Evolutionary conservation across 495 filamentous ascomycete genomes (phyloP), one percentile per base, ranked within the genome.

Genomic region (Cercophora scortea): DNA sequence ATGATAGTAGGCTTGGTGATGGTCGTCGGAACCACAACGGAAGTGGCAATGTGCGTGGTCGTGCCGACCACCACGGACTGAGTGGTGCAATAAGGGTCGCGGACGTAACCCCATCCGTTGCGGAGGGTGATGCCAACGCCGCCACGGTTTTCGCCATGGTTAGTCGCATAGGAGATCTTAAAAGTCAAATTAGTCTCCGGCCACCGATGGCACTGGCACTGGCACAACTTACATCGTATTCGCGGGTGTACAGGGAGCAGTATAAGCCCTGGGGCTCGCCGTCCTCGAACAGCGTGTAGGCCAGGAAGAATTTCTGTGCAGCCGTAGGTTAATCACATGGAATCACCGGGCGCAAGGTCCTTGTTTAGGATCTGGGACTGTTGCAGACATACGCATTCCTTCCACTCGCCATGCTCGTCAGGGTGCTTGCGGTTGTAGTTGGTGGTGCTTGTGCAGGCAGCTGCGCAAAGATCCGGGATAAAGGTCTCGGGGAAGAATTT

Each of bases 401-500:
- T 39, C 42, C 48, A 58, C 17, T 43, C 18, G 38, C 56, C 56
- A 41, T 54, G 19, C 8, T 15, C 6, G 19, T 41, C 42, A 6
- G 56, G 56, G 18, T 58, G 56, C 36, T 54, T 54, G 8, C 32
- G 13, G 47, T 58, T 51, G 45, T 58, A 58, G 51, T 49, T 51
- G 47, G 43, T 54, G 12, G 51, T 54, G 48, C 47, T 49, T 4
- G 45, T 49, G 49, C 56, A 58, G 13, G 49, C 33, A 2, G 56
- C 56, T 6, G 56, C 56, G 45, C 56, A 58, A 8, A 58, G 18
- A 6, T 58, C 47, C 11, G 56, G 56, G 34, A 58, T 52, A 48
- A 15, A 54, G 3, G 48, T 13, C 48, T 58, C 56, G 16, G 47
- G 42, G 48, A 48, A 58, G 52, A 51, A 58, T 45, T 58, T 58